phyloP scores from a whole-genome alignment of 2,329 filamentous ascomycete genomes.

The Talaromyces piceae region DNA sequence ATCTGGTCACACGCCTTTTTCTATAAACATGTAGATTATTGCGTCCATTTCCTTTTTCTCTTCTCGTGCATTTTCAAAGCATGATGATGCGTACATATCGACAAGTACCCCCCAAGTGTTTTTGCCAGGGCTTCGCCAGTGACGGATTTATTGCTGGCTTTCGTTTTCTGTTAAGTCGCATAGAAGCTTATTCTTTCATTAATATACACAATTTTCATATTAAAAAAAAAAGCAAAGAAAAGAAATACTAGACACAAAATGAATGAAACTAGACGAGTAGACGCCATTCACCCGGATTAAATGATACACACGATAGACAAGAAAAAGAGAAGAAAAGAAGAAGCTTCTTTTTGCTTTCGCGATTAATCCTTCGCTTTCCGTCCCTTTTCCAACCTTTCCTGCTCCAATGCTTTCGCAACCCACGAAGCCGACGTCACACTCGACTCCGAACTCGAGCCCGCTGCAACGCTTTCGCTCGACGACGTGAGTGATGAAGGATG shows the following conservation, averaged over 20 bases:
- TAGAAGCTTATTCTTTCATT: not conserved
- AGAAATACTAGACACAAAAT: no score
- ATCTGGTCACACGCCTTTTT: not conserved
- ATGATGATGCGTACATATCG: conserved; percentile 8
- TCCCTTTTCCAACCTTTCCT: conserved; percentile 21
- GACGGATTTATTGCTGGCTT: not conserved
- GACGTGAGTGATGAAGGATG: conserved; percentile 42
- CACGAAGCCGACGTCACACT: conserved; percentile 37
- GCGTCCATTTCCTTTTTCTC: not conserved
- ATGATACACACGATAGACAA: no score
- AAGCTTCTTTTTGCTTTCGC: no score
- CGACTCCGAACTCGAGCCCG: conserved; percentile 30
- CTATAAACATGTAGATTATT: conserved; percentile 8
- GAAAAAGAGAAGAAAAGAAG: no score
- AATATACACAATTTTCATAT: no score
- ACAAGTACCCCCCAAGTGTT: conserved; percentile 2
- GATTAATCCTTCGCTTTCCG: not conserved
- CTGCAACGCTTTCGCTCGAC: conserved; percentile 22
- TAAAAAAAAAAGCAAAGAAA: no score
- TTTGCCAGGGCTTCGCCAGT: not conserved
- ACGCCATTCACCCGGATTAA: no score
- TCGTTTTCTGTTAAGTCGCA: not conserved
- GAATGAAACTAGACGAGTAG: no score
- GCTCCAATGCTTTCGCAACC: conserved; percentile 24
- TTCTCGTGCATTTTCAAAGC: conserved; percentile 2